These are phyloP conservation scores for Xerocomellus chrysenteron DNA, from an alignment of 768 basidiomycete species.

Conservation along the genomic window DNA sequence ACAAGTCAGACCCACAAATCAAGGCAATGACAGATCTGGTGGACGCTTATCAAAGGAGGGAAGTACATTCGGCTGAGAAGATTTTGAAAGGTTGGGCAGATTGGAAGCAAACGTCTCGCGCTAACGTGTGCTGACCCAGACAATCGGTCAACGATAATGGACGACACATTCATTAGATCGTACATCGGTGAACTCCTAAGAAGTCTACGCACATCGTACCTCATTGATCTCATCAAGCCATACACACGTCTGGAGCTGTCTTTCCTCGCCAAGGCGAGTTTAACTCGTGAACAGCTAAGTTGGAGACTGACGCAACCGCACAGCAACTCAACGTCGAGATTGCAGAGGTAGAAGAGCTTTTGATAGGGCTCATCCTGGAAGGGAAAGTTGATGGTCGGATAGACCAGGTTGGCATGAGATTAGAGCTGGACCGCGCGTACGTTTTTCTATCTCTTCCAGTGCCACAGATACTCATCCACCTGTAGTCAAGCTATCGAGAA, in stretches of 20 bases:
- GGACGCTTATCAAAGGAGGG: conserved; percentile 92
- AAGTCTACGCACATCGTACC: conserved; percentile 91
- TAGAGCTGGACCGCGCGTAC: conserved; percentile 87
- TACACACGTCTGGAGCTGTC: conserved; percentile 92
- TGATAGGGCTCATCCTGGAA: conserved; percentile 91
- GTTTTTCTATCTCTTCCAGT: conserved; percentile 7
- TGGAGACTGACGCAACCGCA: not conserved
- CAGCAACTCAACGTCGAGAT: conserved; percentile 96
- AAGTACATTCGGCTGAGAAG: conserved; percentile 97
- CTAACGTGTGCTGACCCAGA: conserved; percentile 45
- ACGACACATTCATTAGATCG: conserved; percentile 89
- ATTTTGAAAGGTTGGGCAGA: conserved; percentile 74
- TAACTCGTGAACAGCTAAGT: not conserved
- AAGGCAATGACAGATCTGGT: conserved; percentile 98
- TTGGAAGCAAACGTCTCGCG: not conserved
- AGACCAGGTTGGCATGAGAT: conserved; percentile 91
- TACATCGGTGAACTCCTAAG: conserved; percentile 96
- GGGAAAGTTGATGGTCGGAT: conserved; percentile 97
- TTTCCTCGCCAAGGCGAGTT: conserved; percentile 83
- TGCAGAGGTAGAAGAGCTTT: conserved; percentile 89
- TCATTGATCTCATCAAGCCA: conserved; percentile 97
- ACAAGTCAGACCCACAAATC: conserved; percentile 92
- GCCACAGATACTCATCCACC: conserved; percentile 1
- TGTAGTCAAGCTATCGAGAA: conserved; percentile 82
- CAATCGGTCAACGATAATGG: conserved; percentile 94